phyloP scores from a whole-genome alignment of 306 rosid species.

The Luffa aegyptiaca region DNA sequence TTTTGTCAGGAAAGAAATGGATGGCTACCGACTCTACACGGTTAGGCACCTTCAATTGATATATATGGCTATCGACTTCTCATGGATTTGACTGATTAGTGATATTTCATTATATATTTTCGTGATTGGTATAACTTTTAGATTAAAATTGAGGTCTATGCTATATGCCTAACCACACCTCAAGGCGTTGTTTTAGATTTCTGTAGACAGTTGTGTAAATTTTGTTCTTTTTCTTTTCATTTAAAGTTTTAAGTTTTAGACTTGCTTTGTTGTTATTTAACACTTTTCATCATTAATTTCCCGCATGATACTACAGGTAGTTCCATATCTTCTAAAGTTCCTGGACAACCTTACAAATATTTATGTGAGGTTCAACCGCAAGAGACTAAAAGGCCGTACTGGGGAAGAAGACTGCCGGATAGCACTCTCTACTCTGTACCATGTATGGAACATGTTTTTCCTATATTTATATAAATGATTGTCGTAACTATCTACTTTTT shows the following conservation, averaged over 20 bases:
- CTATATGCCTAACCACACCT: not conserved
- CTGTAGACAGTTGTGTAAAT: not conserved
- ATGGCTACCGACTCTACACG: conserved; percentile 84
- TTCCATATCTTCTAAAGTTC: conserved; percentile 87
- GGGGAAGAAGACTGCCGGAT: conserved; percentile 90
- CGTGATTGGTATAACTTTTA: not conserved
- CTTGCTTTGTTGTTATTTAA: not conserved
- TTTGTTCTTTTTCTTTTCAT: not conserved
- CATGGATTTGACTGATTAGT: not conserved
- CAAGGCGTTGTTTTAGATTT: not conserved
- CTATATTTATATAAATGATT: not conserved
- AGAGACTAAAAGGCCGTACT: conserved; percentile 96
- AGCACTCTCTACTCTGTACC: conserved; percentile 84
- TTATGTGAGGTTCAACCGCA: conserved; percentile 90
- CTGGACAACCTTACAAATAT: conserved; percentile 95
- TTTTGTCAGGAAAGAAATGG: conserved; percentile 91
- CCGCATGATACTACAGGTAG: conserved; percentile 44
- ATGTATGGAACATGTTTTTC: conserved; percentile 28
- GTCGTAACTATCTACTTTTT: not conserved
- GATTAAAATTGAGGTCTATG: not conserved
- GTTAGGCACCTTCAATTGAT: conserved; percentile 23
- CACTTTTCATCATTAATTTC: not conserved
- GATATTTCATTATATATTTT: not conserved
- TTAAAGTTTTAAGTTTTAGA: not conserved
- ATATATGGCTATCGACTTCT: not conserved